Evolutionary conservation across 305 asterid genomes (phyloP).

Genomic region (Stenogyne calaminthoides): DNA sequence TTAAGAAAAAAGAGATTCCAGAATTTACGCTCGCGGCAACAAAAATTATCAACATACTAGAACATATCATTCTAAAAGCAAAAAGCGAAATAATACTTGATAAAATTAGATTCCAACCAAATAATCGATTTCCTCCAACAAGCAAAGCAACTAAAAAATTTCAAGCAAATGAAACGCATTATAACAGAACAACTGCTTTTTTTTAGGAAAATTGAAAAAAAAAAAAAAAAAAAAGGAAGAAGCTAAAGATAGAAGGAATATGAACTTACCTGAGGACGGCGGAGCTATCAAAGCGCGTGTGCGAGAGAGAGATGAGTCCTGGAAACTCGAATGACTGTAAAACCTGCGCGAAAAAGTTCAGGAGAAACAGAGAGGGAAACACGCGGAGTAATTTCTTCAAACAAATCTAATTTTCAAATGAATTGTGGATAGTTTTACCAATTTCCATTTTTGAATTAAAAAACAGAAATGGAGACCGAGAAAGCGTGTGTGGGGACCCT

Average conservation of each 20-base stretch:
- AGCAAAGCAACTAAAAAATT: background rate
- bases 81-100: conserved; percentile 16
- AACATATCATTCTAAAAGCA: background rate
- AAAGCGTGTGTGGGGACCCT: background rate
- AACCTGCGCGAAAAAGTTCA: background rate
- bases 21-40: conserved; percentile 16
- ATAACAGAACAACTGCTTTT: background rate
- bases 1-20: conserved; percentile 2
- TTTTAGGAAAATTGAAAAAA: too few relatives aligned
- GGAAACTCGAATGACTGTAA: background rate
- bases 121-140: conserved; percentile 14
- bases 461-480: background rate
- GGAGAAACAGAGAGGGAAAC: conserved; percentile 15
- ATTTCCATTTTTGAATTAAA: background rate
- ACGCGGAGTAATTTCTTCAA: conserved; percentile 30
- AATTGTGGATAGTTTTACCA: background rate
- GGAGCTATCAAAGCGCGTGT: conserved; percentile 16
- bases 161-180: background rate
- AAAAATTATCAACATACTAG: background rate
- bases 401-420: conserved; percentile 19
- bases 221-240: background rate
- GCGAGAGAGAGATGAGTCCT: background rate
- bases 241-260: background rate
- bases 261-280: conserved; percentile 29
- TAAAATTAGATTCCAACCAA: conserved; percentile 10